These are phyloP conservation scores for Guadua angustifolia DNA, from an alignment of 176 grass and related monocot species.

Conservation along the genomic window DNA sequence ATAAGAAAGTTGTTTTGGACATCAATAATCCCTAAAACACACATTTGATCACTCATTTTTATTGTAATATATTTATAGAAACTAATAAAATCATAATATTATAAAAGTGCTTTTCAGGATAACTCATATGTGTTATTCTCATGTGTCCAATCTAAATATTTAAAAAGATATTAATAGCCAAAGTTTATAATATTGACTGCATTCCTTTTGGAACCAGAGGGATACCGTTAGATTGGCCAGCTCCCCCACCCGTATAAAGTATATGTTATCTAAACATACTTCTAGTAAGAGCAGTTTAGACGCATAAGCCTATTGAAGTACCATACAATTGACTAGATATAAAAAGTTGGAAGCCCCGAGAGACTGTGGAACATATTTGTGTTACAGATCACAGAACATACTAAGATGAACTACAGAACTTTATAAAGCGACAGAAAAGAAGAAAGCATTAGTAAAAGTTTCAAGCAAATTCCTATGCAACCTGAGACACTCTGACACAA, in stretches of 20 bases:
- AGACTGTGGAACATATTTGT: not conserved
- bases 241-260: not conserved
- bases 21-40: no score
- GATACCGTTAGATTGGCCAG: not conserved
- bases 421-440: not conserved
- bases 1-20: no score
- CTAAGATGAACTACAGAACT: not conserved
- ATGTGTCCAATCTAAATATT: no score
- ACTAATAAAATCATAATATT: no score
- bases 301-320: not conserved
- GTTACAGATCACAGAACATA: not conserved
- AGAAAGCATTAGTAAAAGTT: not conserved
- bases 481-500: not conserved
- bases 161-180: no score
- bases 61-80: no score
- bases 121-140: no score
- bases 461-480: not conserved
- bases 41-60: no score
- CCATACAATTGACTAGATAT: not conserved
- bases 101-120: no score
- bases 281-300: no score
- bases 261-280: not conserved
- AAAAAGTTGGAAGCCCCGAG: not conserved
- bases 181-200: no score
- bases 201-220: no score